These are phyloP conservation scores for Rhizophlyctis rosea DNA, from an alignment of 192 early-diverging fungal species.

Conservation along the genomic window DNA sequence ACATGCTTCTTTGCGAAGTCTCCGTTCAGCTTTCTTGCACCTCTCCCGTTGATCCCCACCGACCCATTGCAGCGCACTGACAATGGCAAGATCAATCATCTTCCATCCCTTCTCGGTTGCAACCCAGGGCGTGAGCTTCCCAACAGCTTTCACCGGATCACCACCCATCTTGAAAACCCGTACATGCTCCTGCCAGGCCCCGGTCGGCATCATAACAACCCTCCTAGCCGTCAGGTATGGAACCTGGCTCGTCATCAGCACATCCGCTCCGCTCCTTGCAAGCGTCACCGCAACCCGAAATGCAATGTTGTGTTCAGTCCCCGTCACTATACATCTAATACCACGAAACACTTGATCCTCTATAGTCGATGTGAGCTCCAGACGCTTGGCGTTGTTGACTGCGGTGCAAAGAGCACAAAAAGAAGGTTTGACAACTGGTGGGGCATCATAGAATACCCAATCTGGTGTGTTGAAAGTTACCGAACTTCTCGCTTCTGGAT, in stretches of 20 bases:
- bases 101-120: background rate
- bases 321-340: conserved; percentile 24
- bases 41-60: too few species aligned
- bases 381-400: conserved; percentile 18
- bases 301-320: conserved; percentile 27
- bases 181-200: background rate
- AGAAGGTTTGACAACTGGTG: conserved; percentile 18
- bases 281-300: conserved; percentile 23
- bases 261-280: conserved; percentile 22
- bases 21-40: too few species aligned
- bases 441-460: background rate
- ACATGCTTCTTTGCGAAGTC: too few species aligned
- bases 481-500: background rate
- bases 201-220: background rate
- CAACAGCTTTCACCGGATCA: background rate
- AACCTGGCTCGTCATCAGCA: conserved; percentile 32
- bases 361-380: too few species aligned
- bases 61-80: background rate
- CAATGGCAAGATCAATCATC: background rate
- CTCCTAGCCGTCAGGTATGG: conserved; percentile 11
- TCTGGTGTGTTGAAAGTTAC: conserved; percentile 12
- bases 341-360: conserved; percentile 22
- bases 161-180: background rate
- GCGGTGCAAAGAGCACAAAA: conserved; percentile 18
- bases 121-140: background rate